Evolutionary conservation across 2,329 filamentous ascomycete species (phyloP).

Genomic region (Beauveria asiatica): DNA sequence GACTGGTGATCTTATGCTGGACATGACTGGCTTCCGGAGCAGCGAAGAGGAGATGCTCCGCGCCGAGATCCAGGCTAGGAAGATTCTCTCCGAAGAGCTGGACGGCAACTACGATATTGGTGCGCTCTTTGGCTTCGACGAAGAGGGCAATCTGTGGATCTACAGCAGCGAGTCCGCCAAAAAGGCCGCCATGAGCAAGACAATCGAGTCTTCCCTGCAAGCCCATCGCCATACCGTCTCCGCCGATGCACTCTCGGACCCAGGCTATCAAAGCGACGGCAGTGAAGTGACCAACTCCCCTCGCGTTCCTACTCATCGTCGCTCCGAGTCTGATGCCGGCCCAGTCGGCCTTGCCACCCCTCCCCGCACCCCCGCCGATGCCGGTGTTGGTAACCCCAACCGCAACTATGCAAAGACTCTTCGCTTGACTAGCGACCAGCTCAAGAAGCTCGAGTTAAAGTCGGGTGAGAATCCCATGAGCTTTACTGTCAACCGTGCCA

Average conservation of each 20-base stretch:
- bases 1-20: conserved; percentile 88
- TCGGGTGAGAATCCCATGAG: conserved; percentile 87
- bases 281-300: conserved; percentile 48
- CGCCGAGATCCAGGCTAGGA: conserved; percentile 87
- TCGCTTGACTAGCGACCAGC: conserved; percentile 86
- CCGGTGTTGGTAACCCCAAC: conserved; percentile 60
- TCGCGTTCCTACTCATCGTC: conserved; percentile 42
- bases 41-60: conserved; percentile 86
- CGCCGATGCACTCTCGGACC: conserved; percentile 82
- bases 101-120: conserved; percentile 96
- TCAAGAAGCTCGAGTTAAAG: conserved; percentile 76
- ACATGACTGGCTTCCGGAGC: conserved; percentile 95
- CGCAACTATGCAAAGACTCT: conserved; percentile 95
- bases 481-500: conserved; percentile 92
- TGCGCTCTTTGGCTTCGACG: conserved; percentile 87
- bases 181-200: conserved; percentile 68
- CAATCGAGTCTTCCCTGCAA: conserved; percentile 42
- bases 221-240: conserved; percentile 42
- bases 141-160: conserved; percentile 97
- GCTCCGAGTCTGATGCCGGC: conserved; percentile 59
- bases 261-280: conserved; percentile 90
- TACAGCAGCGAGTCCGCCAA: conserved; percentile 97
- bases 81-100: conserved; percentile 84
- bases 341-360: conserved; percentile 51
- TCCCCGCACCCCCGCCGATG: conserved; percentile 60